These are phyloP conservation scores for Pezicula rhizophila DNA, from an alignment of 2,329 filamentous ascomycete genomes.

Conservation along the genomic window DNA sequence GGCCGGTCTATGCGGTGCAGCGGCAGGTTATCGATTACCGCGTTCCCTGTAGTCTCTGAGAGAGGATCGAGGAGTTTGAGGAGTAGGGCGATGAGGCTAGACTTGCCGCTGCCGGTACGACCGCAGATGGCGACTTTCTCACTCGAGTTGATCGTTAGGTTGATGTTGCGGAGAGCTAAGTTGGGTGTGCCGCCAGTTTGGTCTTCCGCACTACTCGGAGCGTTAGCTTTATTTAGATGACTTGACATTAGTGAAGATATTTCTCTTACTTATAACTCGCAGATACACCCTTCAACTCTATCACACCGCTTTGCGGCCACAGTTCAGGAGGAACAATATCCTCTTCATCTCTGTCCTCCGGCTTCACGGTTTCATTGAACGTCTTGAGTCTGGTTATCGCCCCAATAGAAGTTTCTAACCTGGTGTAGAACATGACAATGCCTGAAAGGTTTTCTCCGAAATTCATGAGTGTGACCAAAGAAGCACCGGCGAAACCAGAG, in stretches of 20 bases:
- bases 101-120: conserved; percentile 17
- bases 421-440: no score
- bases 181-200: conserved; percentile 11
- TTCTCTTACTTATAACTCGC: conserved; percentile 8
- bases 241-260: not conserved
- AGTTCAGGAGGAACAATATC: conserved; percentile 1
- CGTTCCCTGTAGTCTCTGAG: no score
- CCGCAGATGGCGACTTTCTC: conserved; percentile 22
- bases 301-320: conserved; percentile 3
- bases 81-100: no score
- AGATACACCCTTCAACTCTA: conserved; percentile 9
- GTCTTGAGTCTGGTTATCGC: no score
- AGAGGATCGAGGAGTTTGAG: no score
- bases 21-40: no score
- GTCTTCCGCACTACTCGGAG: not conserved
- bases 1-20: no score
- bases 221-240: not conserved
- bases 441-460: no score
- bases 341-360: conserved; percentile 1
- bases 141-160: conserved; percentile 23
- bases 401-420: no score
- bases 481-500: no score
- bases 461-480: no score
- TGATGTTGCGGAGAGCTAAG: conserved; percentile 25
- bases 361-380: no score